Base-by-base conservation (phyloP, 805 yeast genomes). In the Suhomyces pyralidae region DNA sequence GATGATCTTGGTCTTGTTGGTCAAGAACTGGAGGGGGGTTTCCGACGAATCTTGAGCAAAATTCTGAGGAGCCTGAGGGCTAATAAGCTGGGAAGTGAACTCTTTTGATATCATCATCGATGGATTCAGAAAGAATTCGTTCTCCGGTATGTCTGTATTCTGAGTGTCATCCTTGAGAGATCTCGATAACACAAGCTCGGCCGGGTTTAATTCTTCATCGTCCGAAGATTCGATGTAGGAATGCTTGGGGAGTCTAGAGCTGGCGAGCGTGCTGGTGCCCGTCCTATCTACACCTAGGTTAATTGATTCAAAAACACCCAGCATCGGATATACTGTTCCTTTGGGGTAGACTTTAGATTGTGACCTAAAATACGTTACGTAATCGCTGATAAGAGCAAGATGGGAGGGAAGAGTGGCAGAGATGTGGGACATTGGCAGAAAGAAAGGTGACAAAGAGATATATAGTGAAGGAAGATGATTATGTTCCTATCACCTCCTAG, bases 11-110 rank as follows among this genome's bases (percentile, higher is more conserved):
- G 70, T 71, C 48, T 65, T 69, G 46, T 64, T 63, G 46, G 65
- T 63, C 30, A 71, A 53, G 52, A 66, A 72, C 42, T 67, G 66
- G 7, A 71, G 46, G 2, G 76, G 75, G 30, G 73, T 58, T 30
- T 62, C 62, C 5, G 50, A 20, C 4, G 42, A 22, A 4, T 46
- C 49, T 12, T 28, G 40, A 2, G 9, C 3, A 24, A 8, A 6
- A 14, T 28, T 10, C 14, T 42, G 30, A 12, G 32, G 32, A 12
- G 32, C 9, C 14, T 42, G 30, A 12, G 32, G 32, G 5, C n/a
- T 28, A 2, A 10, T 12, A n/a, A 12, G 32, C 12, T 28, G 32
- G 32, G 30, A 42, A 10, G 3, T 22, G 12, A 42, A 17, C 28
- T 24, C 45, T 6, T 25, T 17, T 22, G 45, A 42, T 2, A 59